Conservation (phyloP, 305 asterid species). For the Fraxinus platypoda region DNA sequence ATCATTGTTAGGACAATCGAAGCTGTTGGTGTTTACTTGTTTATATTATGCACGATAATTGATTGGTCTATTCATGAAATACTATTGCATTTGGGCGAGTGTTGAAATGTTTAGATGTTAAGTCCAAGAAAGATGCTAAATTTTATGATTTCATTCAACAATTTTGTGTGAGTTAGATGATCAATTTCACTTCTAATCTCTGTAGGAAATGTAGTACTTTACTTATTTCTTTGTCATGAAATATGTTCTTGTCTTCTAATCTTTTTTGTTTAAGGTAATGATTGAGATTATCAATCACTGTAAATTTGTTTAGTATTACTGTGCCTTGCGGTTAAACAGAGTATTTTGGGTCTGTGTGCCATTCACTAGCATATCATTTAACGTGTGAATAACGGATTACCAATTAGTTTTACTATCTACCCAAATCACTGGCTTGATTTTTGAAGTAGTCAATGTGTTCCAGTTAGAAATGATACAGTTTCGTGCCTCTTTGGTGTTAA, state of each 20-base stretch:
- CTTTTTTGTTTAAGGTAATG: neutral
- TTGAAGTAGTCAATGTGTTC: neutral
- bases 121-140: neutral
- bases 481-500: neutral
- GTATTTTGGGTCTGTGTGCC: neutral
- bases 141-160: neutral
- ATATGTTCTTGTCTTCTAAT: neutral
- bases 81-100: constrained; percentile 4
- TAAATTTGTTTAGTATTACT: constrained; percentile 15
- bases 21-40: constrained; percentile 10
- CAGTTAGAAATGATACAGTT: neutral
- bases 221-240: constrained; percentile 4
- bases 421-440: neutral
- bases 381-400: neutral
- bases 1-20: neutral
- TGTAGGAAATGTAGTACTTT: constrained; percentile 2
- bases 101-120: constrained; percentile 7
- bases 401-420: neutral
- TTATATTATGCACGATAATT: neutral
- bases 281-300: neutral
- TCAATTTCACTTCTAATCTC: neutral
- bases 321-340: neutral
- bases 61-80: neutral
- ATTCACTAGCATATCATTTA: neutral
- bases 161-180: constrained; percentile 8